A percentile compares a stretch with the other conserved stretches of the same genome.
These are phyloP conservation scores for Hypomyces rosellus DNA, from an alignment of 2,329 filamentous ascomycete genomes.

Conservation along the genomic window DNA sequence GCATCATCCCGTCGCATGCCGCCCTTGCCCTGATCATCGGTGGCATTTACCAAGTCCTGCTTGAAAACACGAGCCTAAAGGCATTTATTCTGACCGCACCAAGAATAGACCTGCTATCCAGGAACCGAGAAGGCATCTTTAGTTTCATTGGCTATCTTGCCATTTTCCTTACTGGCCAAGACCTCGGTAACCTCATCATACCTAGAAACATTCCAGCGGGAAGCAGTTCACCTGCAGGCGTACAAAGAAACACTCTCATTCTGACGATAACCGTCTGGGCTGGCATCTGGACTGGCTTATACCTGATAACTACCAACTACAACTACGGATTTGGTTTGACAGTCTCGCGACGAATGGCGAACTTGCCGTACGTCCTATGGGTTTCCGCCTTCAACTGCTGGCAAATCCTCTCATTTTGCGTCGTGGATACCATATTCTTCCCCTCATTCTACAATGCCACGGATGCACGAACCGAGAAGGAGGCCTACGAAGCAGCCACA, in stretches of 20 bases:
- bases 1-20: conserved; percentile 69
- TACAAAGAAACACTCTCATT: conserved; percentile 53
- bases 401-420: conserved; percentile 73
- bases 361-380: conserved; percentile 91
- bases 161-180: conserved; percentile 87
- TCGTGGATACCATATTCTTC: conserved; percentile 74
- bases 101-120: conserved; percentile 70
- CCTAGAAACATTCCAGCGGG: conserved; percentile 48
- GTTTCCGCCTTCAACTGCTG: conserved; percentile 82
- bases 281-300: conserved; percentile 62
- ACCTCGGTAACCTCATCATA: conserved; percentile 72
- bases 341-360: conserved; percentile 85
- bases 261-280: conserved; percentile 60
- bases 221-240: conserved; percentile 34
- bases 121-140: conserved; percentile 93
- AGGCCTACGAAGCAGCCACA: conserved; percentile 62
- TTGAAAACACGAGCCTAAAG: conserved; percentile 74
- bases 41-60: conserved; percentile 63
- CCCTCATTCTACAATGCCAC: conserved; percentile 59
- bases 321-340: conserved; percentile 63
- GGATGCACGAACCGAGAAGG: conserved; percentile 51
- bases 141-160: conserved; percentile 90
- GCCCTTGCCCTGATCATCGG: conserved; percentile 64
- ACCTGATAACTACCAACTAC: conserved; percentile 61
- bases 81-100: conserved; percentile 77